Percentiles rank a stretch among this genome's conserved stretches.
Evolutionary conservation across 1,284 basidiomycete species (phyloP).

Genomic region (Omphalotus olearius): DNA sequence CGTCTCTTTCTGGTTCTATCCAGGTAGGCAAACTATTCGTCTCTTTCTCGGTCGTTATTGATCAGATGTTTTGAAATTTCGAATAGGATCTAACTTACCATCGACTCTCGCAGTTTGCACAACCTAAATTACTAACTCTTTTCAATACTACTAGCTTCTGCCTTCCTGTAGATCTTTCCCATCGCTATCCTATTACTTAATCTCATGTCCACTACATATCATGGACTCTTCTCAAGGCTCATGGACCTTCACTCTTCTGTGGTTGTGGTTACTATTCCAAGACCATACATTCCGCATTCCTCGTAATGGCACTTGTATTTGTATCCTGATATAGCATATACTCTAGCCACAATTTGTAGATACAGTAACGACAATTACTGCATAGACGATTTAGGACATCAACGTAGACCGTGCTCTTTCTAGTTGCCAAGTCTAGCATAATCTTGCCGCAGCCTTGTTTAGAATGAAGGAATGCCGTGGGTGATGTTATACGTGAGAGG

Average conservation of each 20-base stretch:
- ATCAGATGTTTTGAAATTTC: not conserved
- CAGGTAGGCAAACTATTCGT: slow-evolving; percentile 21
- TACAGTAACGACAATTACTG: too few species aligned
- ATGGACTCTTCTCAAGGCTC: too few species aligned
- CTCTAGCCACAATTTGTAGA: too few species aligned
- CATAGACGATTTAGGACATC: too few species aligned
- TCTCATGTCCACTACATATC: slow-evolving; percentile 1
- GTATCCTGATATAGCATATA: too few species aligned
- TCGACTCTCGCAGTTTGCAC: slow-evolving; percentile 4
- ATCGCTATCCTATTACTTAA: not conserved
- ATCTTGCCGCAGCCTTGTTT: not conserved
- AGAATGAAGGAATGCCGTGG: slow-evolving; percentile 22
- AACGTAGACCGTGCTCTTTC: too few species aligned
- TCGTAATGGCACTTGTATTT: too few species aligned
- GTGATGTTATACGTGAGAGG: slow-evolving; percentile 27
- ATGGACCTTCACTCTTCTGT: too few species aligned
- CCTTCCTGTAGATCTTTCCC: slow-evolving; percentile 1
- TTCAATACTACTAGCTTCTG: not conserved
- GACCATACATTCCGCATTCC: too few species aligned
- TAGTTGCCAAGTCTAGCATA: too few species aligned
- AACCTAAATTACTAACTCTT: not conserved
- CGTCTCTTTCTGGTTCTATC: slow-evolving; percentile 38
- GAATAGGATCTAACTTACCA: slow-evolving; percentile 8
- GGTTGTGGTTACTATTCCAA: too few species aligned
- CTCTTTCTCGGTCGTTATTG: not conserved